Evolutionary conservation across 1,284 basidiomycete species (phyloP).

Genomic region (Ustilago lituana): DNA sequence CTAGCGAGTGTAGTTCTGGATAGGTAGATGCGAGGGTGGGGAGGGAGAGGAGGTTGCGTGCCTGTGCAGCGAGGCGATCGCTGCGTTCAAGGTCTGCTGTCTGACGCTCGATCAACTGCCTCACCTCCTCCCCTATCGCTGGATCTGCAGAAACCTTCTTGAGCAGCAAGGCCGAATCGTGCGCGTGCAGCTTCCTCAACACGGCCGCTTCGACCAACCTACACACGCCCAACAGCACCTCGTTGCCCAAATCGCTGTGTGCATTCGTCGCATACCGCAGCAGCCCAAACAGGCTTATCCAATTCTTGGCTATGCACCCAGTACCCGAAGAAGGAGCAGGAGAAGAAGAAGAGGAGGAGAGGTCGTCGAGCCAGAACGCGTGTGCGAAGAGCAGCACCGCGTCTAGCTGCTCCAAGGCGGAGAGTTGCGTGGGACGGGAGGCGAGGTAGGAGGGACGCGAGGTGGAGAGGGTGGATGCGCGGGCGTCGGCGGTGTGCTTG

Average conservation of each 20-base stretch:
- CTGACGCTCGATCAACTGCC: constrained; percentile 1
- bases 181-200: constrained; percentile 34
- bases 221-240: constrained; percentile 45
- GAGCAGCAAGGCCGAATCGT: constrained; percentile 41
- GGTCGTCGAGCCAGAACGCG: constrained; percentile 70
- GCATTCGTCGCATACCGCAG: constrained; percentile 40
- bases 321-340: background rate
- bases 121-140: constrained; percentile 5
- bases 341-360: too few species aligned
- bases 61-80: constrained; percentile 14
- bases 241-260: constrained; percentile 31
- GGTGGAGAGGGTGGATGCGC: constrained; percentile 6
- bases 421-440: constrained; percentile 54
- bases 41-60: constrained; percentile 9
- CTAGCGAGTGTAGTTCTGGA: constrained; percentile 1
- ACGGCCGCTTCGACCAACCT: constrained; percentile 45
- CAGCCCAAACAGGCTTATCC: constrained; percentile 46
- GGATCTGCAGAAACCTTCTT: background rate
- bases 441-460: constrained; percentile 26
- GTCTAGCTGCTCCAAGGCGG: constrained; percentile 69
- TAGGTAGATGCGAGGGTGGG: background rate
- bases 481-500: constrained; percentile 65
- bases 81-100: constrained; percentile 10
- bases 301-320: constrained; percentile 32
- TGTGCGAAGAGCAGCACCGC: constrained; percentile 70